A percentile compares a stretch with the other conserved stretches of the same genome.
phyloP scores from a whole-genome alignment of 2,329 filamentous ascomycete genomes.

The Ilyonectria robusta region DNA sequence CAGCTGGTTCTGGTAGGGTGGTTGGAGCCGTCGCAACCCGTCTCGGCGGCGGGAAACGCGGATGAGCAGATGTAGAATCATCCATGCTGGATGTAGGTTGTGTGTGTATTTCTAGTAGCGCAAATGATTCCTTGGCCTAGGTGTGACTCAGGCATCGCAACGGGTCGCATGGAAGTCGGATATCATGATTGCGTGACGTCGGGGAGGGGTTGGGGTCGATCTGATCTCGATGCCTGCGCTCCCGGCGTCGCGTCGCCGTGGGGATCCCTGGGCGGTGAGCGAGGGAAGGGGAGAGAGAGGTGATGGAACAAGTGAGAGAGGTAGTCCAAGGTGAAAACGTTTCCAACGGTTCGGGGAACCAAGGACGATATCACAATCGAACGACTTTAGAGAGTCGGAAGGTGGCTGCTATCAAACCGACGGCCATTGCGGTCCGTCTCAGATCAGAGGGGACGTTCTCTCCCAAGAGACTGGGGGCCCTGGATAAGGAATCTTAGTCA shows the following conservation, averaged over 20 bases:
- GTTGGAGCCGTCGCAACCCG: constrained; percentile 58
- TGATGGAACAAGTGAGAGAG: constrained; percentile 13
- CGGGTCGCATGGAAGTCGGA: constrained; percentile 28
- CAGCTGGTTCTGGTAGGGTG: constrained; percentile 40
- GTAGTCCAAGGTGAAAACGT: not conserved
- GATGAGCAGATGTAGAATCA: constrained; percentile 36
- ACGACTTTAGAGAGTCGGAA: constrained; percentile 34
- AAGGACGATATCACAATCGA: constrained; percentile 33
- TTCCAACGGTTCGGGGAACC: not conserved
- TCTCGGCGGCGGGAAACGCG: constrained; percentile 50
- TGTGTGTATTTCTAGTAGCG: constrained; percentile 28
- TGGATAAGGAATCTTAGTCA: constrained; percentile 25
- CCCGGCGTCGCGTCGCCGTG: constrained; percentile 22
- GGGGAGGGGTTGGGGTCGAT: constrained; percentile 18
- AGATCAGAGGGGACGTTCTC: constrained; percentile 26
- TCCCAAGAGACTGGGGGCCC: constrained; percentile 17
- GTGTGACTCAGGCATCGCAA: constrained; percentile 44
- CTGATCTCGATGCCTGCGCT: constrained; percentile 5
- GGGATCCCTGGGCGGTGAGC: not conserved
- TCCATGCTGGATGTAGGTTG: constrained; percentile 38
- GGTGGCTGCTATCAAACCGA: constrained; percentile 35
- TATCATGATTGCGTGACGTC: constrained; percentile 43
- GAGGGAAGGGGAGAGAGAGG: constrained; percentile 14
- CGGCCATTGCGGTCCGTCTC: constrained; percentile 29
- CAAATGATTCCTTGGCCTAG: constrained; percentile 30